Conservation (phyloP, 2,329 filamentous ascomycete genomes). For the Pseudogymnoascus sp. region DNA sequence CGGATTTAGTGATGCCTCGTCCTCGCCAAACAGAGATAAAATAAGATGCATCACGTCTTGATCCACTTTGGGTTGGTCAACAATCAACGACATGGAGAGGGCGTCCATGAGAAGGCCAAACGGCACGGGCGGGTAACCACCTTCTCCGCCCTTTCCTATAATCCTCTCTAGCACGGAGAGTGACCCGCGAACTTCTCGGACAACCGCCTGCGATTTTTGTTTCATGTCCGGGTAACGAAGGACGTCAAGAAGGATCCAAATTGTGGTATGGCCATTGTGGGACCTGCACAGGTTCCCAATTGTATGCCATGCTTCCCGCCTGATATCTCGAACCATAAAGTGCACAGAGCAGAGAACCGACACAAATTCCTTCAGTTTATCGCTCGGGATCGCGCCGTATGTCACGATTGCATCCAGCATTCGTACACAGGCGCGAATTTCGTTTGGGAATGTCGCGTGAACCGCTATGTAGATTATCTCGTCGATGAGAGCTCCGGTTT, state of each 20-base stretch:
- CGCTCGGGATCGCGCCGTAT: slow-evolving; percentile 60
- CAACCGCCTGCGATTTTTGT: slow-evolving; percentile 41
- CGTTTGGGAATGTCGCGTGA: slow-evolving; percentile 55
- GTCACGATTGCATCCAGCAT: slow-evolving; percentile 66
- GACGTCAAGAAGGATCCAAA: slow-evolving; percentile 58
- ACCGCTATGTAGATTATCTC: slow-evolving; percentile 60
- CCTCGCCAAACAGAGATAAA: slow-evolving; percentile 49
- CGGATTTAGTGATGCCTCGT: slow-evolving; percentile 44
- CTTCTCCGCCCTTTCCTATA: slow-evolving; percentile 50
- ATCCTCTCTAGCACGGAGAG: slow-evolving; percentile 57
- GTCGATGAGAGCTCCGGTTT: slow-evolving; percentile 54
- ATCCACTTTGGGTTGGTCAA: slow-evolving; percentile 28
- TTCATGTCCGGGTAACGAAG: slow-evolving; percentile 43
- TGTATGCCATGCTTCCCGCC: slow-evolving; percentile 62
- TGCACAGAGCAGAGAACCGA: slow-evolving; percentile 67
- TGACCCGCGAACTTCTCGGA: slow-evolving; percentile 54
- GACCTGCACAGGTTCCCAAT: slow-evolving; percentile 65
- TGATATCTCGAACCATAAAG: slow-evolving; percentile 53
- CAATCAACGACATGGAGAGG: slow-evolving; percentile 41
- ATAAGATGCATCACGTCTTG: slow-evolving; percentile 32
- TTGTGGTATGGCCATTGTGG: slow-evolving; percentile 63
- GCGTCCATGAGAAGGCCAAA: slow-evolving; percentile 53
- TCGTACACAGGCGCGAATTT: slow-evolving; percentile 59
- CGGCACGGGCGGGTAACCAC: slow-evolving; percentile 53
- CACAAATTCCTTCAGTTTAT: slow-evolving; percentile 57